phyloP scores from a whole-genome alignment of 108 stramenopile genomes.

The Asterionellopsis glacialis region DNA sequence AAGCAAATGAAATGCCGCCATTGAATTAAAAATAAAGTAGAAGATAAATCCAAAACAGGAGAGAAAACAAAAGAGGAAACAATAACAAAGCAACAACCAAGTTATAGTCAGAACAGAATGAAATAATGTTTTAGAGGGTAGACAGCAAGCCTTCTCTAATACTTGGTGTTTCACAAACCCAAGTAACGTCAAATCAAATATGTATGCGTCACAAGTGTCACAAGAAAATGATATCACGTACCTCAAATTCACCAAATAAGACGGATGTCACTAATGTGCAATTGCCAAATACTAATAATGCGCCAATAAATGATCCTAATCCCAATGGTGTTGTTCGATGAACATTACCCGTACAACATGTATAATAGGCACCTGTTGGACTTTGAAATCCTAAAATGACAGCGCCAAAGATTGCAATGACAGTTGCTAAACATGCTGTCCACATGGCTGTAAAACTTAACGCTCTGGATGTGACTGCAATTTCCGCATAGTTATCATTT shows the following conservation, averaged over 20 bases:
- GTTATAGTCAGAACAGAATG: neutral
- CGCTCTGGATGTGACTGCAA: constrained; percentile 52
- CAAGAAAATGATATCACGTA: constrained; percentile 17
- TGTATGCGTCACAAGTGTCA: too few species aligned
- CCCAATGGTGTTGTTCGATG: constrained; percentile 77
- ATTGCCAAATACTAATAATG: constrained; percentile 82
- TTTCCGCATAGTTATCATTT: neutral
- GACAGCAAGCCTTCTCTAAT: too few species aligned
- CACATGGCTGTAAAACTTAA: constrained; percentile 79
- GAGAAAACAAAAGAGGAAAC: neutral
- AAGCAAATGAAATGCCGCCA: too few species aligned
- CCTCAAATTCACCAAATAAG: constrained; percentile 87
- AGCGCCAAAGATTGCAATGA: constrained; percentile 71
- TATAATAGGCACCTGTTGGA: constrained; percentile 78
- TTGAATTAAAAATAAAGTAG: too few species aligned
- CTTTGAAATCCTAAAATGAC: constrained; percentile 72
- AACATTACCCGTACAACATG: constrained; percentile 63
- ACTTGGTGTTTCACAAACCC: too few species aligned
- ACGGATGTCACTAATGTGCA: constrained; percentile 67
- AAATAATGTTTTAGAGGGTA: too few species aligned
- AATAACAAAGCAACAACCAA: constrained; percentile 1
- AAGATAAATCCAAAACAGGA: too few species aligned
- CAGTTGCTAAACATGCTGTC: constrained; percentile 68
- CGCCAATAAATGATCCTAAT: constrained; percentile 79
- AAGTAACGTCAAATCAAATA: neutral